Evolutionary conservation across 2,329 filamentous ascomycete species (phyloP), one percentile per base, ranked within the genome.

Genomic region (Colletotrichum sp.): DNA sequence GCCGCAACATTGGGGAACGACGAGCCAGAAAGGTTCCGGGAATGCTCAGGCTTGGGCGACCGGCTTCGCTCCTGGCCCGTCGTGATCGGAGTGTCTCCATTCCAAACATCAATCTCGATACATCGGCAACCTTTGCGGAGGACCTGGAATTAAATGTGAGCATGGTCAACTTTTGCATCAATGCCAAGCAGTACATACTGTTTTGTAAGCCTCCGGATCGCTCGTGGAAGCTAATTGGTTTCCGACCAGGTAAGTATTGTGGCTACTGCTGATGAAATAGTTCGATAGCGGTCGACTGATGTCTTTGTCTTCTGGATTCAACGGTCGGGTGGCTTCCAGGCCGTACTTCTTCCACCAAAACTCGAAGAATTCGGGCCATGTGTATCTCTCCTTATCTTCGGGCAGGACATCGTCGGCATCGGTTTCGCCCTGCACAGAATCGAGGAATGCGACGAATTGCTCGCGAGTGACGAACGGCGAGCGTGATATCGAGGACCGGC

Each of bases 51-150:
- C 73, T 84, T 85, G 18, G 85, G 83, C 1, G 86, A 85, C 63
- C 84, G 87, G 32, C 85, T 84, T 26, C 81, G 68, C 32, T 76
- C 77, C 18, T 36, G 79, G 10, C 44, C 44, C 7, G 82, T 83
- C 7, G 82, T 83, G 6, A 59, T 69, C 59, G 83, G 84, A 21
- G 87, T 83, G 77, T 90, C 87, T 15, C 95, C 95, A 83, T 98
- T 95, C 95, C 96, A 98, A 5, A 98, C 95, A 81, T 98, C 96
- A 71, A 98, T 97, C 83, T 98, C 96, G 63, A 98, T 95, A 81
- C 96, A 98, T 77, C 96, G 92, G 81, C 96, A 98, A 64, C 95
- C 95, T 68, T 92, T 90, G 44, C 91, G 88, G 15, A 98, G 91
- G 15, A 94, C 93, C 90, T 95, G 57, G 80, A 49, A 68, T 63